phyloP scores from a whole-genome alignment of 2,329 filamentous ascomycete species.

The Akanthomyces muscarius region DNA sequence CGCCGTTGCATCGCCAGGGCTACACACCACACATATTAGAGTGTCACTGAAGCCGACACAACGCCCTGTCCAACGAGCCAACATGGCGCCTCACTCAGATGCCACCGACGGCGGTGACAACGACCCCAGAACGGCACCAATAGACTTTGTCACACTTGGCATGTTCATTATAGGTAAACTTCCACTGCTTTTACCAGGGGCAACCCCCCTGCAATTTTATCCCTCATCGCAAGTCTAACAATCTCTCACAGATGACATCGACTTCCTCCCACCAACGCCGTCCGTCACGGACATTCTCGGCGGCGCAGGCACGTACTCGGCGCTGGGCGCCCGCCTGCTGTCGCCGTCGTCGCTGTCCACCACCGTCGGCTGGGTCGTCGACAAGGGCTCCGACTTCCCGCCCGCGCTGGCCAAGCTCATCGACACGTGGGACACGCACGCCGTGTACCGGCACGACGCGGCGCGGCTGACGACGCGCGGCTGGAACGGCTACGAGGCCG shows the following conservation, averaged over 20 bases:
- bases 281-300: slow-evolving; percentile 75
- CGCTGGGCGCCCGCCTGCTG: slow-evolving; percentile 83
- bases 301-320: slow-evolving; percentile 81
- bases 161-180: slow-evolving; percentile 69
- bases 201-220: background rate
- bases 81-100: slow-evolving; percentile 12
- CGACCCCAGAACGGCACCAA: slow-evolving; percentile 20
- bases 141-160: slow-evolving; percentile 66
- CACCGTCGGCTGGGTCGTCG: slow-evolving; percentile 83
- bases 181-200: background rate
- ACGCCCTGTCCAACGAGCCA: background rate
- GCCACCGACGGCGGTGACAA: background rate
- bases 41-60: background rate
- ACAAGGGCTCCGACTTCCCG: slow-evolving; percentile 86
- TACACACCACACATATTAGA: background rate
- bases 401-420: slow-evolving; percentile 59
- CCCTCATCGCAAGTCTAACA: background rate
- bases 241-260: slow-evolving; percentile 71
- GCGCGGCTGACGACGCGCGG: slow-evolving; percentile 76
- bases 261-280: slow-evolving; percentile 68
- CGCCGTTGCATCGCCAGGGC: background rate
- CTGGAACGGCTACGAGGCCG: slow-evolving; percentile 80
- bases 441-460: slow-evolving; percentile 61
- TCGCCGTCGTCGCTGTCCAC: slow-evolving; percentile 64
- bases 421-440: slow-evolving; percentile 70